Percentiles rank a stretch among this genome's conserved stretches.
phyloP scores from a whole-genome alignment of 306 rosid species.

The Chamaecrista fasciculata region DNA sequence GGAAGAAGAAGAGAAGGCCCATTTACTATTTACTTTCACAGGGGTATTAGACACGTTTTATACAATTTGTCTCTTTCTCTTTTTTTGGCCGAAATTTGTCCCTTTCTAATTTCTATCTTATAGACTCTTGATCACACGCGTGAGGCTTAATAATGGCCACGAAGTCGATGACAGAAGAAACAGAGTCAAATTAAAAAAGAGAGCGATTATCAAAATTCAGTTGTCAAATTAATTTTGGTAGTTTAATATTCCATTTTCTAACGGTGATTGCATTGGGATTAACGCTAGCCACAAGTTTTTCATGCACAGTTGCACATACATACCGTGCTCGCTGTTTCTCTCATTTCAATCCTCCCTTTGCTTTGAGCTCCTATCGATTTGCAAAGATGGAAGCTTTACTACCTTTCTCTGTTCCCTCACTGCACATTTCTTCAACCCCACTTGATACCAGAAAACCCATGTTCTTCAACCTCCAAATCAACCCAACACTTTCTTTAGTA shows the following conservation, averaged over 20 bases:
- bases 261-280: too few species aligned
- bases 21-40: too few species aligned
- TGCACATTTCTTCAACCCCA: slow-evolving; percentile 37
- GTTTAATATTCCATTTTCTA: too few species aligned
- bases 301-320: too few species aligned
- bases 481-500: slow-evolving; percentile 29
- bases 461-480: slow-evolving; percentile 28
- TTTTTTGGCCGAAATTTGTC: too few species aligned
- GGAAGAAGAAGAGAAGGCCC: too few species aligned
- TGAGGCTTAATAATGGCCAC: not conserved
- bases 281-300: not conserved
- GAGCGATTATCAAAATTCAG: too few species aligned
- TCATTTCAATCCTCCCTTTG: not conserved
- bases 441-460: slow-evolving; percentile 28
- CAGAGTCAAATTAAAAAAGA: too few species aligned
- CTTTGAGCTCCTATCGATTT: slow-evolving; percentile 2
- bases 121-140: not conserved
- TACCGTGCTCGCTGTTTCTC: not conserved
- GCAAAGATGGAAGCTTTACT: slow-evolving; percentile 54
- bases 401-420: slow-evolving; percentile 40
- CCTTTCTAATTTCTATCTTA: too few species aligned
- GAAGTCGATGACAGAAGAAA: not conserved
- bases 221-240: too few species aligned
- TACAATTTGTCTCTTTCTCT: too few species aligned
- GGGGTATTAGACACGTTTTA: too few species aligned